phyloP scores from a whole-genome alignment of 2,329 filamentous ascomycete species.

The Blastomyces percursus region DNA sequence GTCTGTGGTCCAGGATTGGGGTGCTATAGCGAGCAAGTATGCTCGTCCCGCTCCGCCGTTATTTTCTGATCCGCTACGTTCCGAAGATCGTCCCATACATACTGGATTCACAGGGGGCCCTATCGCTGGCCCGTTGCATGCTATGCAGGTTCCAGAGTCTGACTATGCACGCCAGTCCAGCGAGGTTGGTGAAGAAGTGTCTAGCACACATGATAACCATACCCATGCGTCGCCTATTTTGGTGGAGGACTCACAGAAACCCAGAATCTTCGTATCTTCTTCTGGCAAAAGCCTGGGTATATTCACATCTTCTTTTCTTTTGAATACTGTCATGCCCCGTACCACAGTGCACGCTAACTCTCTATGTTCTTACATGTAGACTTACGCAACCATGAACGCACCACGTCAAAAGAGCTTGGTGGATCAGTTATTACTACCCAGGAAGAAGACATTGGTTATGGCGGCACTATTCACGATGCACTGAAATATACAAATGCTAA shows the following conservation, averaged over 20 bases:
- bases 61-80: neutral
- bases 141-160: neutral
- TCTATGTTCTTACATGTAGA: neutral
- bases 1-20: conserved; percentile 30
- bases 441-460: neutral
- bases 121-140: neutral
- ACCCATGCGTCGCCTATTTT: conserved; percentile 3
- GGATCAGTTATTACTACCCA: neutral
- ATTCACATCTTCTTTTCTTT: neutral
- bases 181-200: neutral
- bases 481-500: neutral
- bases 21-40: conserved; percentile 6
- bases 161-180: neutral
- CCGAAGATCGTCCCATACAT: neutral
- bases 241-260: neutral
- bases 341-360: neutral
- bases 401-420: neutral
- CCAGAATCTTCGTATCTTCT: neutral
- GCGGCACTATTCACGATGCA: neutral
- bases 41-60: conserved; percentile 5
- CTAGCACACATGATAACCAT: neutral
- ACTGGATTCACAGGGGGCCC: neutral
- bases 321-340: neutral
- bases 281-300: neutral
- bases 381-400: neutral